Conservation (phyloP, 73 alveolate species). For the Paramecium bursaria region DNA sequence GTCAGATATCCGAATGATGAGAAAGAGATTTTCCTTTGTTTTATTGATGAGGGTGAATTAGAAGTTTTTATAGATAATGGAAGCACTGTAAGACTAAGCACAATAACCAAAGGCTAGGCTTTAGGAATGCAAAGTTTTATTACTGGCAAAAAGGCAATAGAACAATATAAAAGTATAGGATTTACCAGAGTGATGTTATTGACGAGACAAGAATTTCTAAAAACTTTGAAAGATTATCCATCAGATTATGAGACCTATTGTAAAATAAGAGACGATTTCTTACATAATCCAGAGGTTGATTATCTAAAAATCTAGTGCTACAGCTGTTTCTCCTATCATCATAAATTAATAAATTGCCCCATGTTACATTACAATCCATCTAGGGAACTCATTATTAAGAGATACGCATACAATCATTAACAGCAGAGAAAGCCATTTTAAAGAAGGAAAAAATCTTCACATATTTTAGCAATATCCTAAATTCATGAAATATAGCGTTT, state of each 20-base stretch:
- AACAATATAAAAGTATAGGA: conserved; percentile 7
- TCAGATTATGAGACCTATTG: conserved; percentile 57
- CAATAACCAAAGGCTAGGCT: not conserved
- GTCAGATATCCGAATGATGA: not conserved
- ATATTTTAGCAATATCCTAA: too few species aligned
- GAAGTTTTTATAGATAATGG: conserved; percentile 11
- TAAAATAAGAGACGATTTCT: conserved; percentile 7
- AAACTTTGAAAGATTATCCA: conserved; percentile 34
- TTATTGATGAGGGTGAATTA: conserved; percentile 31
- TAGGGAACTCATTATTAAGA: conserved; percentile 49
- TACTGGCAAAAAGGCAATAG: not conserved
- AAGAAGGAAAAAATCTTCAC: not conserved
- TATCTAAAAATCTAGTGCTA: conserved; percentile 20
- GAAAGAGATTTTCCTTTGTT: not conserved
- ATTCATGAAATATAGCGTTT: too few species aligned
- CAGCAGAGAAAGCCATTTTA: conserved; percentile 4
- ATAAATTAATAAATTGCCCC: conserved; percentile 51
- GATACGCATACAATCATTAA: not conserved
- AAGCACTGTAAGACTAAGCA: not conserved
- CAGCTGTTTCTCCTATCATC: conserved; percentile 18
- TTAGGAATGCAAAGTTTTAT: conserved; percentile 9
- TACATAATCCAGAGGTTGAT: conserved; percentile 20
- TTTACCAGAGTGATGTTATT: conserved; percentile 19
- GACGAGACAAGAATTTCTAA: not conserved
- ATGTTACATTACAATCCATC: conserved; percentile 55